Percentiles rank a stretch among this genome's conserved stretches.
Conservation (phyloP, 371 early-diverging fungal genomes). For the Nematocida ironsii region DNA sequence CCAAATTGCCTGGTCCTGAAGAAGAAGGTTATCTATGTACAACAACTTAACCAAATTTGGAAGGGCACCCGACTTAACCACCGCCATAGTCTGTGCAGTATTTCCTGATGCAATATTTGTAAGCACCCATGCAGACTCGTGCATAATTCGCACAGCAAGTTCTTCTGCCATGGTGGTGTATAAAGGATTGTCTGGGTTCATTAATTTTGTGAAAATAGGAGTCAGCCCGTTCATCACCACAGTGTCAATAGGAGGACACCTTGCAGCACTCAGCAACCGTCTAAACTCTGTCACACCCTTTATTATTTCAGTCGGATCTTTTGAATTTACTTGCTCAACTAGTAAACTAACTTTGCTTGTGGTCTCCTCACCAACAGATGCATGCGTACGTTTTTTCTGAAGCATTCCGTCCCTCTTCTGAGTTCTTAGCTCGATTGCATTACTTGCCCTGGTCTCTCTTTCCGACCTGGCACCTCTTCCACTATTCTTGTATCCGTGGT, state of each 20-base stretch:
- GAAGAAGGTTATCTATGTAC: conserved; percentile 77
- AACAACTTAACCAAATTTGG: conserved; percentile 85
- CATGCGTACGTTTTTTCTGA: conserved; percentile 65
- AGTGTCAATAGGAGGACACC: conserved; percentile 91
- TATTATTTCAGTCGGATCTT: conserved; percentile 67
- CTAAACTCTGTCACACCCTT: conserved; percentile 84
- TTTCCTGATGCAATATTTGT: conserved; percentile 99
- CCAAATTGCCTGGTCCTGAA: conserved; percentile 99
- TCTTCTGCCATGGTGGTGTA: conserved; percentile 43
- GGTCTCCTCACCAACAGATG: conserved; percentile 1
- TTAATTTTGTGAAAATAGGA: conserved; percentile 87
- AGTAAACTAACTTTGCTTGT: conserved; percentile 57
- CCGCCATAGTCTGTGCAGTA: conserved; percentile 84
- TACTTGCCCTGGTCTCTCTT: conserved; percentile 36
- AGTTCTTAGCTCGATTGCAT: conserved; percentile 64
- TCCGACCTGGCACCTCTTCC: conserved; percentile 30
- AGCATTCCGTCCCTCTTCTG: conserved; percentile 67
- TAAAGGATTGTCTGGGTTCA: conserved; percentile 75
- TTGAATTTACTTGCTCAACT: conserved; percentile 54
- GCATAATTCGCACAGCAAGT: conserved; percentile 72
- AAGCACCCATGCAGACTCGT: conserved; percentile 98
- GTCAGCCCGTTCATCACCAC: conserved; percentile 88
- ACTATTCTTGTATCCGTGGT: conserved; percentile 51
- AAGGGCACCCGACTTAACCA: conserved; percentile 86
- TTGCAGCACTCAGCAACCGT: conserved; percentile 89